Evolutionary conservation across 2,329 filamentous ascomycete species (phyloP).

Genomic region (Leptographium procerum): DNA sequence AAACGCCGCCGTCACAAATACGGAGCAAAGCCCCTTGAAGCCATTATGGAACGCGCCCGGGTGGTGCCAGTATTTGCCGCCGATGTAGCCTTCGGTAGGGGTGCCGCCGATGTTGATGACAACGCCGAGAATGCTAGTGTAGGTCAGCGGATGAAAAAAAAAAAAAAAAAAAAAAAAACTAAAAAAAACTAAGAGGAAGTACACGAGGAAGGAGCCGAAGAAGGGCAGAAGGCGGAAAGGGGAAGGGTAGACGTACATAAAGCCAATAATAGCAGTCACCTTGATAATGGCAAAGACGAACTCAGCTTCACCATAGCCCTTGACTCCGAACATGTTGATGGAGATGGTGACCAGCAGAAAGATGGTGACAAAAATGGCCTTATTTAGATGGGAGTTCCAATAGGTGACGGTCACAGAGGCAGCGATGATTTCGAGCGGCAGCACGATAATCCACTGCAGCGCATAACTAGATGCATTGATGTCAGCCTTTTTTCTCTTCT

Average conservation of each 20-base stretch:
- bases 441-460: conserved; percentile 72
- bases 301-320: conserved; percentile 81
- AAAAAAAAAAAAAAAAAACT: conserved; percentile 2
- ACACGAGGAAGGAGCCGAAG: neutral
- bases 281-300: conserved; percentile 83
- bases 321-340: conserved; percentile 84
- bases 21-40: conserved; percentile 62
- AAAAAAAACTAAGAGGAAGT: neutral
- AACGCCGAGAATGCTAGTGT: conserved; percentile 62
- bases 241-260: conserved; percentile 54
- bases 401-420: conserved; percentile 75
- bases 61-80: conserved; percentile 61
- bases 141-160: neutral
- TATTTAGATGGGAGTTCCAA: conserved; percentile 56
- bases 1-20: conserved; percentile 64
- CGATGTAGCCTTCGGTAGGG: conserved; percentile 63
- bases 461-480: conserved; percentile 61
- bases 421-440: conserved; percentile 79
- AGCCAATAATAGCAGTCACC: conserved; percentile 73
- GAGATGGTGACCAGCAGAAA: conserved; percentile 65
- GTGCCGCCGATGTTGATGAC: conserved; percentile 77
- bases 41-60: conserved; percentile 79
- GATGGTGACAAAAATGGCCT: conserved; percentile 69
- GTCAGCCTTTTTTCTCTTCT: neutral
- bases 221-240: too few species aligned